Percentiles rank a stretch among this genome's conserved stretches.
Evolutionary conservation across 2,329 filamentous ascomycete species (phyloP).

Genomic region (Drechslerella dactyloides): DNA sequence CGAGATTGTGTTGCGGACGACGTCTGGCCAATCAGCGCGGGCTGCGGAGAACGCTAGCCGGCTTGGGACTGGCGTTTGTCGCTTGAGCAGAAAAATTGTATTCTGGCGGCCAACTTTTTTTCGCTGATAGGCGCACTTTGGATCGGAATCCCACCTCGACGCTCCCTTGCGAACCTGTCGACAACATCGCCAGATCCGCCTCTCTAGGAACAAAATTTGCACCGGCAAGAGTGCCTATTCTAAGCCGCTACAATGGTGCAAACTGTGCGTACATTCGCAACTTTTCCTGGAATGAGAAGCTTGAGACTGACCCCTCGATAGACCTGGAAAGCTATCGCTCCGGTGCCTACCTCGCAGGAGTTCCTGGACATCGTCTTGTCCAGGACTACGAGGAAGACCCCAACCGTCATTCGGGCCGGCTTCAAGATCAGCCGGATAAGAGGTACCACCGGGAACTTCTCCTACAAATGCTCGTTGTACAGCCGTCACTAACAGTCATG

Average conservation of each 20-base stretch:
- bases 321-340: constrained; percentile 78
- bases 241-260: constrained; percentile 43
- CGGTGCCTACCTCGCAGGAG: constrained; percentile 89
- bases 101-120: constrained; percentile 30
- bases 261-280: constrained; percentile 27
- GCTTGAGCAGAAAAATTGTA: constrained; percentile 42
- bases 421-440: constrained; percentile 96
- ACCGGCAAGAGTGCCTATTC: constrained; percentile 3
- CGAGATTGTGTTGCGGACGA: constrained; percentile 29
- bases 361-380: constrained; percentile 97
- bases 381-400: constrained; percentile 87
- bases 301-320: constrained; percentile 24
- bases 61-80: constrained; percentile 26
- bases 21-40: constrained; percentile 37
- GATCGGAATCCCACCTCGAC: constrained; percentile 17
- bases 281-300: constrained; percentile 1
- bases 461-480: constrained; percentile 1
- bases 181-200: constrained; percentile 4
- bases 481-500: constrained; percentile 40
- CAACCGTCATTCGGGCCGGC: constrained; percentile 91
- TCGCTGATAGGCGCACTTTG: constrained; percentile 27
- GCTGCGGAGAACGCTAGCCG: constrained; percentile 15
- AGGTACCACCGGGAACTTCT: constrained; percentile 56
- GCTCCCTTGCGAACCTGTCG: neutral
- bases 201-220: neutral